These are phyloP conservation scores for Cyberlindnera saturnus DNA, from an alignment of 805 yeast genomes.

Conservation along the genomic window DNA sequence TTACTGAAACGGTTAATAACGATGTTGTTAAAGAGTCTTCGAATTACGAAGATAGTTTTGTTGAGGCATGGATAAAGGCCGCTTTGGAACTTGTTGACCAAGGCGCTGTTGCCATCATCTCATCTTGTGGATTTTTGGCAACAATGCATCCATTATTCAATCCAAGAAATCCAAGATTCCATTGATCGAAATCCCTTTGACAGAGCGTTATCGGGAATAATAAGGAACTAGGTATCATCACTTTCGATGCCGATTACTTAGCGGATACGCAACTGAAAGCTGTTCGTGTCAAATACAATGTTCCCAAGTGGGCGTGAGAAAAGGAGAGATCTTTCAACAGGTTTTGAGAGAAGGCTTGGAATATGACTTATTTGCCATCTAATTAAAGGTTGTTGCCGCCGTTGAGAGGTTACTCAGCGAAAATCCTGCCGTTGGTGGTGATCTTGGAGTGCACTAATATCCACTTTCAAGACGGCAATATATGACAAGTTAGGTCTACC, in stretches of 20 bases:
- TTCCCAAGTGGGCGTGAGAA: conserved; percentile 19
- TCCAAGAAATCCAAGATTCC: no score
- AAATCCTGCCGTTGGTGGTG: conserved; percentile 22
- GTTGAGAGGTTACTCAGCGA: conserved; percentile 19
- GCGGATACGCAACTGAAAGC: conserved; percentile 25
- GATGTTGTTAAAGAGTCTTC: conserved; percentile 11
- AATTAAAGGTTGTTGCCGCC: conserved; percentile 23
- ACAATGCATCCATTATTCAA: conserved; percentile 25
- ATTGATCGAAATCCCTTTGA: conserved; percentile 26
- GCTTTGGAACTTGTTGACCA: conserved; percentile 22
- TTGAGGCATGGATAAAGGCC: conserved; percentile 24
- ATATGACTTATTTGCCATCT: conserved; percentile 21
- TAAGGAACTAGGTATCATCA: conserved; percentile 25
- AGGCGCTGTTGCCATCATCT: conserved; percentile 30
- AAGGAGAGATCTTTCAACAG: conserved; percentile 22
- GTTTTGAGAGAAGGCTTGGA: conserved; percentile 24
- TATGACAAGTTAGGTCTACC: conserved; percentile 22
- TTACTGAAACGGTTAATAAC: conserved; percentile 5
- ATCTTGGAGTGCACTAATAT: conserved; percentile 31
- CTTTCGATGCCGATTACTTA: conserved; percentile 26
- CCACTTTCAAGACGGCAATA: conserved; percentile 27
- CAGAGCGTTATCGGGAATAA: conserved; percentile 16
- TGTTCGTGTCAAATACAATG: conserved; percentile 25
- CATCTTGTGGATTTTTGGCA: conserved; percentile 32
- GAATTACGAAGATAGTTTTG: conserved; percentile 20